phyloP scores from a whole-genome alignment of 495 filamentous ascomycete species.

The Xylaria curta region DNA sequence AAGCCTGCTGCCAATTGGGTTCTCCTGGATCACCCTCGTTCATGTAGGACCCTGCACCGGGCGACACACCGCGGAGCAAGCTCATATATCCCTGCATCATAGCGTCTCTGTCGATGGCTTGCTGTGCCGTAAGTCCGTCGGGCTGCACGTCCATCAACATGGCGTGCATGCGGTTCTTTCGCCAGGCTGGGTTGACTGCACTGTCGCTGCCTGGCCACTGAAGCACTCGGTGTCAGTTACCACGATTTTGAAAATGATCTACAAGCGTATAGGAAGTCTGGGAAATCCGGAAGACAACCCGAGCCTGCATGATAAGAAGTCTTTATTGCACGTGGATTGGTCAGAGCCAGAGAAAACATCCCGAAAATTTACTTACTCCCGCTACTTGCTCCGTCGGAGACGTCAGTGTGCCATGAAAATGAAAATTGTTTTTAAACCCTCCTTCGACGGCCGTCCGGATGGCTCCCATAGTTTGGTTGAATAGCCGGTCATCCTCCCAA shows the following conservation, averaged over 20 bases:
- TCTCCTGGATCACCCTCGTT: constrained; percentile 54
- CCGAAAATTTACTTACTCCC: constrained; percentile 23
- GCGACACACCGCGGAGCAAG: constrained; percentile 39
- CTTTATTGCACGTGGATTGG: no score
- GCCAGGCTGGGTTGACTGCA: constrained; percentile 63
- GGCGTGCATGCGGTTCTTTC: constrained; percentile 59
- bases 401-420: constrained; percentile 54
- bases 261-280: background rate
- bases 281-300: background rate
- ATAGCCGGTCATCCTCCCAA: constrained; percentile 51
- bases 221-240: background rate
- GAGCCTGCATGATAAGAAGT: background rate
- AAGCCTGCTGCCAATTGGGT: constrained; percentile 38
- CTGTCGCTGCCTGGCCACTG: constrained; percentile 47
- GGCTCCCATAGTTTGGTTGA: constrained; percentile 54
- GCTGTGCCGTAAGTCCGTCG: constrained; percentile 33
- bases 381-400: constrained; percentile 39
- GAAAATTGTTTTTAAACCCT: constrained; percentile 45
- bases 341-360: background rate
- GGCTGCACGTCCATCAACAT: constrained; percentile 48
- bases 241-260: background rate
- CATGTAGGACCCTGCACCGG: constrained; percentile 38
- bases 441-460: constrained; percentile 57
- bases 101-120: background rate
- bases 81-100: constrained; percentile 29